A percentile compares a stretch with the other conserved stretches of the same genome.
Conservation (phyloP, 495 filamentous ascomycete genomes). For the Ramalina intermedia region DNA sequence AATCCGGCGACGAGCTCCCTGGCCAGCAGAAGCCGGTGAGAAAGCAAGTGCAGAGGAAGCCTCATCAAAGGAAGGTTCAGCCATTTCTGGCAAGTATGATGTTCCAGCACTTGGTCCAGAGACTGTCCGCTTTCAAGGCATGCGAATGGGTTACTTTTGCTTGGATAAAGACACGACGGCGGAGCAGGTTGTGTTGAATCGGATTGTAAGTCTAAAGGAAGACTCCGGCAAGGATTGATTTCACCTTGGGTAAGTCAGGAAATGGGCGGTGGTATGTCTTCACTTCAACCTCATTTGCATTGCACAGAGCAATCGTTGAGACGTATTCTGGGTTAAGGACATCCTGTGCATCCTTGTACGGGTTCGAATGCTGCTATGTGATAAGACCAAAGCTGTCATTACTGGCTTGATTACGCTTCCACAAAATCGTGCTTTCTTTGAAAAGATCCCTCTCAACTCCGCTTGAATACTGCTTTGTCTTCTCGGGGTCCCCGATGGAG, state of each 20-base stretch:
- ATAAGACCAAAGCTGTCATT: too few species aligned
- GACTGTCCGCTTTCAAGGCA: conserved; percentile 79
- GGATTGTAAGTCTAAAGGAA: conserved; percentile 89
- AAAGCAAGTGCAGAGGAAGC: neutral
- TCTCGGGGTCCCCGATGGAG: too few species aligned
- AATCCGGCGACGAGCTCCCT: conserved; percentile 56
- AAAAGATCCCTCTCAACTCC: too few species aligned
- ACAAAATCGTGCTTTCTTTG: too few species aligned
- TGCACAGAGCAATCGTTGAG: neutral
- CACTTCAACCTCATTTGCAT: neutral
- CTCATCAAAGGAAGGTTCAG: neutral
- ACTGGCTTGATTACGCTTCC: too few species aligned
- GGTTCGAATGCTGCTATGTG: too few species aligned
- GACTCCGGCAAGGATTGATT: conserved; percentile 46
- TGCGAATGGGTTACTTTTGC: conserved; percentile 79
- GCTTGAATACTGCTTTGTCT: too few species aligned
- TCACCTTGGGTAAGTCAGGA: neutral
- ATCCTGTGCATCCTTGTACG: too few species aligned
- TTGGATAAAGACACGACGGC: conserved; percentile 69
- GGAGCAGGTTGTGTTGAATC: conserved; percentile 70
- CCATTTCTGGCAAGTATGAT: neutral
- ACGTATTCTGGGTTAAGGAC: too few species aligned
- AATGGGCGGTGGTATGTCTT: neutral
- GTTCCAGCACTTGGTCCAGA: conserved; percentile 33
- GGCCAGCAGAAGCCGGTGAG: conserved; percentile 44